phyloP scores from a whole-genome alignment of 148 eudicot species.

The Chenopodium album region DNA sequence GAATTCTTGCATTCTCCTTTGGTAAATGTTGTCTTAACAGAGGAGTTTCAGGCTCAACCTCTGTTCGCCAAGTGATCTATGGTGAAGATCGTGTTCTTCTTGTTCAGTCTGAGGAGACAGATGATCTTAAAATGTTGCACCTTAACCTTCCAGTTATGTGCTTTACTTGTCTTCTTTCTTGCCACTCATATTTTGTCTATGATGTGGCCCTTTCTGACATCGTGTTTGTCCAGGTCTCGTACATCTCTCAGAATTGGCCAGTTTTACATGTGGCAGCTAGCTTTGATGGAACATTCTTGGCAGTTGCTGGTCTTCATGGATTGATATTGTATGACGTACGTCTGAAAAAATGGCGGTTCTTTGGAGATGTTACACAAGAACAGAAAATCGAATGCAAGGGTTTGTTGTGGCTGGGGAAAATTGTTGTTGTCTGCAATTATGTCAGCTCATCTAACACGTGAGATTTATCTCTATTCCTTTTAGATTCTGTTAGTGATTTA shows the following conservation, averaged over 20 bases:
- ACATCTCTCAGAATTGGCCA: constrained; percentile 95
- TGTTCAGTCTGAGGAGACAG: constrained; percentile 96
- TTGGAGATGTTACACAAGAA: constrained; percentile 96
- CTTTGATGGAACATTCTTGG: constrained; percentile 85
- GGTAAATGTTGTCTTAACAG: constrained; percentile 95
- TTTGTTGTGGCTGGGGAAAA: constrained; percentile 94
- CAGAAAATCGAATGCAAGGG: constrained; percentile 97
- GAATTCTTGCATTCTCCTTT: constrained; percentile 83
- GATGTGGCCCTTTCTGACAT: constrained; percentile 25
- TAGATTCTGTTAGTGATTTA: constrained; percentile 19
- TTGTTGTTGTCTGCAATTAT: constrained; percentile 95
- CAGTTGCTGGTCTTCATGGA: constrained; percentile 97
- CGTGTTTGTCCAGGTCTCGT: constrained; percentile 65
- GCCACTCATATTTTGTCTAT: constrained; percentile 5
- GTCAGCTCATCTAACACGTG: constrained; percentile 70
- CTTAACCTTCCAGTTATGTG: constrained; percentile 97
- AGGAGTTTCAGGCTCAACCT: constrained; percentile 91
- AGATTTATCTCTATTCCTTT: constrained; percentile 31
- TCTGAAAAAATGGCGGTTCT: constrained; percentile 82
- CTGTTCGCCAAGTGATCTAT: constrained; percentile 84
- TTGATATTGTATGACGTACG: constrained; percentile 84
- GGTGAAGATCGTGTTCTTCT: constrained; percentile 96
- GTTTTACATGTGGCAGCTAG: constrained; percentile 91
- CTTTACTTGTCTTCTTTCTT: constrained; percentile 23
- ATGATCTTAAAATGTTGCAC: constrained; percentile 89